Base-by-base conservation (phyloP, 2,329 filamentous ascomycete species). In the Pestalotiopsis sp. region DNA sequence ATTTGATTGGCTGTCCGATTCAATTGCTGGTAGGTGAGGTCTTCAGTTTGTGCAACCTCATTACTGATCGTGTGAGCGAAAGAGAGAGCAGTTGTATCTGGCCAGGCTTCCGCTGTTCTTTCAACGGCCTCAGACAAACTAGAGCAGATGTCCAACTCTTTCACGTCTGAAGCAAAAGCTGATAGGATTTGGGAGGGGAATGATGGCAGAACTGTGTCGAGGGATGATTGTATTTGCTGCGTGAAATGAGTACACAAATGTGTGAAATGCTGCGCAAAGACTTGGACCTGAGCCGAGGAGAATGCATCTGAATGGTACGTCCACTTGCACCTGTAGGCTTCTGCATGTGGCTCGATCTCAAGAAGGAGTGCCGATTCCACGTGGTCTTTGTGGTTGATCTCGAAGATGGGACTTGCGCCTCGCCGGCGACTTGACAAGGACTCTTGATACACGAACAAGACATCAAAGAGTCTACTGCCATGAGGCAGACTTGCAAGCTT, bases 371-470 rank as follows among this genome's bases (percentile, higher is more conserved):
- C 90, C 57, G 93, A 94, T 76, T 97, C 94, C 6, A 96, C 82
- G 25, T 88, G 87, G 76, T 98, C 95, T 4, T 85, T 79, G 66
- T 92, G 89, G 31, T 86, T 84, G 0, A 88, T 77, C 67, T 94
- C 84, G 11, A 75, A 78, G 0, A 95, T 82, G 2, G 77, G 45
- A 3, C 78, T 73, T 1, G 71, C 69, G 1, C 58, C 39, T 38
- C 71, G 20, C 57, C 65, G 65, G 31, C 71, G 74, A 73, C 74
- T 81, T 75, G 82, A 80, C 1, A 92, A 82, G 0, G 91, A 92
- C 75, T 97, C 91, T 74, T 98, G 95, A 84, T 95, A 98, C 0
- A 95, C 90, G 74, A 97, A 91, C 0, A 97, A 82, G 0, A 91
- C 86, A 72, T 97, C 93, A 73, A 95, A 97, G 0, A 97, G 79